Conservation (phyloP, 805 yeast species). For the Ogataea paradorogensis region DNA sequence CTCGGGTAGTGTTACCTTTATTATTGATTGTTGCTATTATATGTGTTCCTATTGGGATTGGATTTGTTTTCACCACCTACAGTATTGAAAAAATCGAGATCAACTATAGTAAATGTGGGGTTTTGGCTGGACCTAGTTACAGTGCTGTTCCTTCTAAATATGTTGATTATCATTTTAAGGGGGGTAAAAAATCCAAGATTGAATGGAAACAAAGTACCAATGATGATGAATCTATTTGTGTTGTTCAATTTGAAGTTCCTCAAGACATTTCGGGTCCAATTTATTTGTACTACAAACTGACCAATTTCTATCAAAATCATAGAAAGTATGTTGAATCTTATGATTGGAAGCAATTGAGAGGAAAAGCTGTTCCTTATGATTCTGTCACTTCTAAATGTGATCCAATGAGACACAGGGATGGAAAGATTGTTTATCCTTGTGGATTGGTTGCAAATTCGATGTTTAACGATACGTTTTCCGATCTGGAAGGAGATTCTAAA, state of each 20-base stretch:
- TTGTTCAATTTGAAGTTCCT: slow-evolving; percentile 70
- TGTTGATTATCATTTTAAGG: slow-evolving; percentile 59
- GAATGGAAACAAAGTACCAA: slow-evolving; percentile 55
- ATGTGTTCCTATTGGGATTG: slow-evolving; percentile 90
- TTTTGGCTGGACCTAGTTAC: slow-evolving; percentile 37
- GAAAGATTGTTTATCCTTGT: slow-evolving; percentile 73
- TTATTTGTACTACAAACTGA: slow-evolving; percentile 77
- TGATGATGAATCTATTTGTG: slow-evolving; percentile 49
- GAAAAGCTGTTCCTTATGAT: slow-evolving; percentile 57
- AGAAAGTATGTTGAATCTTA: slow-evolving; percentile 86
- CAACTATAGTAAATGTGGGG: slow-evolving; percentile 71
- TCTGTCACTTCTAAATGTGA: slow-evolving; percentile 52
- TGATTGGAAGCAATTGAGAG: slow-evolving; percentile 78
- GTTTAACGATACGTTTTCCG: slow-evolving; percentile 82
- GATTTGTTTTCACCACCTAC: slow-evolving; percentile 72
- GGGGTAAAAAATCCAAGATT: slow-evolving; percentile 31
- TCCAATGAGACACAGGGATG: slow-evolving; percentile 43
- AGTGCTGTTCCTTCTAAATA: slow-evolving; percentile 57
- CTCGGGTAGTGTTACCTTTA: slow-evolving; percentile 85
- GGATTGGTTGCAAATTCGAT: slow-evolving; percentile 91
- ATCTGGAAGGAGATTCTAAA: slow-evolving; percentile 37
- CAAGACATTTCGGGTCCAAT: slow-evolving; percentile 66
- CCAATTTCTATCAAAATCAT: slow-evolving; percentile 93
- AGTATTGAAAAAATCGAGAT: slow-evolving; percentile 72
- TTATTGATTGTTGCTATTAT: slow-evolving; percentile 69